Evolutionary conservation across 495 filamentous ascomycete genomes (phyloP), one percentile per base, ranked within the genome.

Genomic region (Hyaloscypha hepaticicola): DNA sequence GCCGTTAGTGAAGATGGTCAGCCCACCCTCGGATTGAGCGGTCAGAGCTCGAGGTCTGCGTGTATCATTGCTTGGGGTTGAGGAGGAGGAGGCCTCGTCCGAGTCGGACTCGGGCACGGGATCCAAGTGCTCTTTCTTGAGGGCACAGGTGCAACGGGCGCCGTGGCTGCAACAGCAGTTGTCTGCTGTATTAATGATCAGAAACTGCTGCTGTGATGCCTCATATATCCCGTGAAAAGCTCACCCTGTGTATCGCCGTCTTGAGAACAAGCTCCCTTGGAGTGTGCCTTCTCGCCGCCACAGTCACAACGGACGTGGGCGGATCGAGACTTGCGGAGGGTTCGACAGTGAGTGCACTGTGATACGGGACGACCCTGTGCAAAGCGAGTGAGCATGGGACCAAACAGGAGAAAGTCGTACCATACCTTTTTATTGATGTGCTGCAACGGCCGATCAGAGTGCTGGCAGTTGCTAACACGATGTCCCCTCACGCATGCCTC

Each of bases 281-380:
- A 75, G 81, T 81, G 87, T 72, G 80, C 84, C 85, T 94, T 96
- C 77, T 95, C 93, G 75, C 92, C 93, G 76, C 92, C 93, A 79
- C 95, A 99, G 76, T 97, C 94, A 82, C 95, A 99, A 79, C 93
- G 94, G 70, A 93, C 86, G 79, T 99, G 95, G 65, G 93, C 90
- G 67, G 95, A 89, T 67, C 96, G 91, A 76, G 93, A 95, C 84
- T 98, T 98, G 85, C 95, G 93, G 81, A 96, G 90, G 69, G 89
- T 85, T 77, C 95, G 93, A 78, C 95, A 99, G 80, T 98, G 95
- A 72, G 90, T 83, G 77, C 95, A 99, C 89, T 99, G 95, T 76
- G 94, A 96, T 72, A 98, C 94, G 69, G 95, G 95, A 70, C 95
- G 90, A 77, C 95, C 95, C 72, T 72, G 41, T 53, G 16, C 6